Base-by-base conservation (phyloP, 2,329 filamentous ascomycete genomes). In the Trichoderma hamatum region DNA sequence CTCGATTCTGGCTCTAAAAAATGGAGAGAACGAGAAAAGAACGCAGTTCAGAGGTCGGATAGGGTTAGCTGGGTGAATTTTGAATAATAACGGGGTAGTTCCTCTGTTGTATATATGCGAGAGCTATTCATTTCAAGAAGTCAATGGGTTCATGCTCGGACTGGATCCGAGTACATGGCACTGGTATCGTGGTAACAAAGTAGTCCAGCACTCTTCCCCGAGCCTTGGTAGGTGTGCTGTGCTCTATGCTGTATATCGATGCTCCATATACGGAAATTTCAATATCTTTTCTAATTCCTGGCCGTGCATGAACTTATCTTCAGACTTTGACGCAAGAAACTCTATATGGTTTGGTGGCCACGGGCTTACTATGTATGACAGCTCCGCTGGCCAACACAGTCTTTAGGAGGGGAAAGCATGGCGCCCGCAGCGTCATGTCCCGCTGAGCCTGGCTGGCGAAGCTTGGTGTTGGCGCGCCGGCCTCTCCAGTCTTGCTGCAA, bases 281-380 rank as follows among this genome's bases (percentile, higher is more conserved):
- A 21, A n/a, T 14, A 5, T 13, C 10, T 19, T 30, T 3, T 30
- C 24, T 54, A 2, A 14, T n/a, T 32, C 39, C 7, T 51, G 49
- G 34, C 56, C 51, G 46, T 56, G 64, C 64, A 59, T 59, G 43
- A 34, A 49, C 19, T 24, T 58, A 36, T 66, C 34, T 58, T 58
- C 52, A 14, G 62, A 65, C 34, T n/a, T n/a, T n/a, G n/a, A n/a
- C n/a, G n/a, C 19, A 21, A 46, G n/a, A n/a, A 32, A 32, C 34
- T 39, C 14, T 34, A 58, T 66, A 36, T 49, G 26, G 13, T 21
- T 19, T 54, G 28, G 24, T 34, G 28, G 26, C 24, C 46, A 49
- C 49, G 49, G n/a, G 30, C 11, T 34, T 32, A 14, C 36, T 6
- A 24, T 28, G 39, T 6, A 24, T 28, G 39, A n/a, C 36, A 28